Evolutionary conservation across 495 filamentous ascomycete genomes (phyloP).

Genomic region (Durotheca rogersii): DNA sequence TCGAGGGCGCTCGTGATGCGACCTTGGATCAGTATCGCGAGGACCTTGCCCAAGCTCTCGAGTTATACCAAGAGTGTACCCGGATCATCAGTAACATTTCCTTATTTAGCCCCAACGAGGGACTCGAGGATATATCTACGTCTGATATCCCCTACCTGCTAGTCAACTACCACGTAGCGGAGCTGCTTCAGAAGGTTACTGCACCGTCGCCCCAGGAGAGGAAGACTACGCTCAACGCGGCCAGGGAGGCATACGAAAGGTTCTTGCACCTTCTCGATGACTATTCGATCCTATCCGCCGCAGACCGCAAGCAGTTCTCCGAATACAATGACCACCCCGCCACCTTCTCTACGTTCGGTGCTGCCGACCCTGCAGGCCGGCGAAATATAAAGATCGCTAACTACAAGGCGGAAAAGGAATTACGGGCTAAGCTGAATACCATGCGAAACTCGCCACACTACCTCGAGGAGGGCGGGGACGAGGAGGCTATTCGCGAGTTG

Average conservation of each 20-base stretch:
- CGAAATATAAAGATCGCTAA: constrained; percentile 82
- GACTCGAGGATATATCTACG: constrained; percentile 82
- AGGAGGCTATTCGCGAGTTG: constrained; percentile 73
- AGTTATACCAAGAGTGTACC: constrained; percentile 70
- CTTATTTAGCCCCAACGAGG: constrained; percentile 88
- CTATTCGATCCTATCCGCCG: constrained; percentile 68
- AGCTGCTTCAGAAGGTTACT: constrained; percentile 45
- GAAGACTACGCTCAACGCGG: constrained; percentile 59
- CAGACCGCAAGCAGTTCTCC: constrained; percentile 71
- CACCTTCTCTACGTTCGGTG: constrained; percentile 67
- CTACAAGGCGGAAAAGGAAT: constrained; percentile 81
- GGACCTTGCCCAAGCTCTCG: constrained; percentile 64
- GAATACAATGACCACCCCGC: constrained; percentile 65
- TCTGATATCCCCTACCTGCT: constrained; percentile 71
- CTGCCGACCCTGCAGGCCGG: constrained; percentile 68
- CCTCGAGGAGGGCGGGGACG: constrained; percentile 56
- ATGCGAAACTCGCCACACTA: constrained; percentile 48
- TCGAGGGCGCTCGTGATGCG: constrained; percentile 43
- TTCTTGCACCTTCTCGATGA: constrained; percentile 74
- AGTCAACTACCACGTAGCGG: constrained; percentile 36
- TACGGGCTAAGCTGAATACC: constrained; percentile 75
- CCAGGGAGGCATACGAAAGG: constrained; percentile 68
- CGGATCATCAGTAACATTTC: constrained; percentile 66
- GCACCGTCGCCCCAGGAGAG: constrained; percentile 60
- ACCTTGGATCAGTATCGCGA: constrained; percentile 64